Evolutionary conservation across 805 yeast genomes (phyloP).

Genomic region (Cyberlindnera suaveolens): DNA sequence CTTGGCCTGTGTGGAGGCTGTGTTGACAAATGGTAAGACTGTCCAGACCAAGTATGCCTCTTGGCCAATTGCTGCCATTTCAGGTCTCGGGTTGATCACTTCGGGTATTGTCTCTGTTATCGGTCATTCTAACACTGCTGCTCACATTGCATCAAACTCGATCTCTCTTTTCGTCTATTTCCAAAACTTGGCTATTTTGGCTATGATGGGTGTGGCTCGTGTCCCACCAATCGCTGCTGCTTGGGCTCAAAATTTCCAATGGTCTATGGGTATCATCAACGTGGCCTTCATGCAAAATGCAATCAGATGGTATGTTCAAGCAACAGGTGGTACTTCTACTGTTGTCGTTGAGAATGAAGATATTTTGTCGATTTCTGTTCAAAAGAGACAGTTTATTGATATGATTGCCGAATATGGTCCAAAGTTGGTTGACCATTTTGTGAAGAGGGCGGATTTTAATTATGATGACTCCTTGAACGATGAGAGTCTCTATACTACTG

Average conservation of each 20-base stretch:
- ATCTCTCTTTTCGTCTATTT: constrained; percentile 89
- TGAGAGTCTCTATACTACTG: constrained; percentile 52
- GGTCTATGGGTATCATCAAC: constrained; percentile 91
- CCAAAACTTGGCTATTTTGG: constrained; percentile 85
- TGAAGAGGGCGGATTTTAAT: constrained; percentile 36
- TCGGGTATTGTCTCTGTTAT: constrained; percentile 82
- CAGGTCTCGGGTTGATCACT: constrained; percentile 81
- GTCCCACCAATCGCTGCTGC: constrained; percentile 97
- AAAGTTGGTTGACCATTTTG: constrained; percentile 14
- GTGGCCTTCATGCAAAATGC: constrained; percentile 73
- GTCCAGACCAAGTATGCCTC: constrained; percentile 89
- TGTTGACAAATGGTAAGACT: constrained; percentile 81
- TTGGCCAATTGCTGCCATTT: constrained; percentile 93
- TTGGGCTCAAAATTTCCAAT: constrained; percentile 94
- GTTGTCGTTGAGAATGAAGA: constrained; percentile 61
- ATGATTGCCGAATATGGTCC: constrained; percentile 8
- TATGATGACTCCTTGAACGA: constrained; percentile 42
- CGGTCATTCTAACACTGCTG: constrained; percentile 90
- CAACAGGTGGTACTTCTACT: constrained; percentile 88
- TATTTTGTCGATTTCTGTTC: constrained; percentile 78
- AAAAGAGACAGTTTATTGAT: constrained; percentile 37
- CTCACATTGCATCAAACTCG: constrained; percentile 95
- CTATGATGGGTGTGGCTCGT: constrained; percentile 90
- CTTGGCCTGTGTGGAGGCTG: constrained; percentile 90
- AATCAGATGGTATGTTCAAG: constrained; percentile 89